phyloP scores from a whole-genome alignment of 768 basidiomycete genomes.

The Naganishia antarctica region DNA sequence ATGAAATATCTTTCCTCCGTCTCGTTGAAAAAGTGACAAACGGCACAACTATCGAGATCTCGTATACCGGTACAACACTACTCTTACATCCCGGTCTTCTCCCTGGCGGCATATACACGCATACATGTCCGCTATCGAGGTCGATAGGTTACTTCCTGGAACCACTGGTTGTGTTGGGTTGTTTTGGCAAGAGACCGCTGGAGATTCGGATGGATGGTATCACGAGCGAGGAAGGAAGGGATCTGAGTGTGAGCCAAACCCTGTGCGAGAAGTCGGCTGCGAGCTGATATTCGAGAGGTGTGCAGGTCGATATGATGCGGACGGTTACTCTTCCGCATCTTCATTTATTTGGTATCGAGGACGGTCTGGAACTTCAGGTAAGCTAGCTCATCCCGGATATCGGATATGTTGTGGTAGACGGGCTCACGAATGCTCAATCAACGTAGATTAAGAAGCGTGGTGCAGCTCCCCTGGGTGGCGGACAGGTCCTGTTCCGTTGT shows the following conservation, averaged over 20 bases:
- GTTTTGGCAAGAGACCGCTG: slow-evolving; percentile 83
- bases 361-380: slow-evolving; percentile 71
- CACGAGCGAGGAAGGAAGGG: slow-evolving; percentile 77
- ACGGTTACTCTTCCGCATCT: slow-evolving; percentile 87
- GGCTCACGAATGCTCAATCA: no score
- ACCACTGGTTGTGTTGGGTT: slow-evolving; percentile 79
- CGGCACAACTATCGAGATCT: slow-evolving; percentile 91
- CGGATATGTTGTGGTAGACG: no score
- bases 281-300: not conserved
- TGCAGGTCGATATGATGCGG: slow-evolving; percentile 76
- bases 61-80: slow-evolving; percentile 89
- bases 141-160: slow-evolving; percentile 94
- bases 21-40: slow-evolving; percentile 86
- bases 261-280: slow-evolving; percentile 1
- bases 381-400: slow-evolving; percentile 40
- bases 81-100: slow-evolving; percentile 89
- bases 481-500: slow-evolving; percentile 88
- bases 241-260: slow-evolving; percentile 68
- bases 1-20: slow-evolving; percentile 82
- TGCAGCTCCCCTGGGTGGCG: slow-evolving; percentile 81
- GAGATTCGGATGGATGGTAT: slow-evolving; percentile 78
- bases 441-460: slow-evolving; percentile 89
- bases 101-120: slow-evolving; percentile 69
- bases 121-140: slow-evolving; percentile 83
- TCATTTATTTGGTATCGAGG: slow-evolving; percentile 80